These are phyloP conservation scores for Wickerhamiella dianesei DNA, from an alignment of 805 yeast genomes.

Conservation along the genomic window DNA sequence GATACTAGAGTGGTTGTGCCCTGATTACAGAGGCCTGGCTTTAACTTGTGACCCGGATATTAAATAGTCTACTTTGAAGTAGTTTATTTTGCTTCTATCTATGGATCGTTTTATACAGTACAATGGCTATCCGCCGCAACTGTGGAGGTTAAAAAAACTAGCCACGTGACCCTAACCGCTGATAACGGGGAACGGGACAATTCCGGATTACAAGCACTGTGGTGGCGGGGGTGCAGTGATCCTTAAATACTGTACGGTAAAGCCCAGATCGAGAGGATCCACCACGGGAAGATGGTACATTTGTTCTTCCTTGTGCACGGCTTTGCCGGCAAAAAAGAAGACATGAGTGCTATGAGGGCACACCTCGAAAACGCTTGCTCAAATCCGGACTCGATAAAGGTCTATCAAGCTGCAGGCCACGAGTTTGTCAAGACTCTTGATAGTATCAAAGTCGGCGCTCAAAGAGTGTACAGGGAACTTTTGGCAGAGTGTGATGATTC, in stretches of 20 bases:
- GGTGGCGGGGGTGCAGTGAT: too few species aligned
- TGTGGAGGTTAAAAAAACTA: too few species aligned
- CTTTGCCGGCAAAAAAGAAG: slow-evolving; percentile 51
- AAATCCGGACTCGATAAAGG: slow-evolving; percentile 27
- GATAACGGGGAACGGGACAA: too few species aligned
- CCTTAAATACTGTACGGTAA: too few species aligned
- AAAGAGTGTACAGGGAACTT: slow-evolving; percentile 53
- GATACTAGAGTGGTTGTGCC: slow-evolving; percentile 3
- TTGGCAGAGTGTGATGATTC: slow-evolving; percentile 24
- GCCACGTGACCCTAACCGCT: too few species aligned
- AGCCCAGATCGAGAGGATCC: too few species aligned
- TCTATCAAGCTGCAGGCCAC: slow-evolving; percentile 41
- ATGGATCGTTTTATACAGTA: too few species aligned
- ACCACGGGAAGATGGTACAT: too few species aligned
- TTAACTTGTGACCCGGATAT: not conserved
- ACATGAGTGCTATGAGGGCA: slow-evolving; percentile 36
- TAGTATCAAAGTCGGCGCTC: slow-evolving; percentile 53
- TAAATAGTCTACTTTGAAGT: not conserved
- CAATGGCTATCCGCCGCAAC: too few species aligned
- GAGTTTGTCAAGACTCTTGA: slow-evolving; percentile 66
- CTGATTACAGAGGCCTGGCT: not conserved
- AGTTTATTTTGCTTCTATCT: too few species aligned
- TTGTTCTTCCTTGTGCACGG: slow-evolving; percentile 12
- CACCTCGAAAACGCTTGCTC: slow-evolving; percentile 28
- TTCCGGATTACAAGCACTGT: too few species aligned